Evolutionary conservation across 495 filamentous ascomycete species (phyloP), one percentile per base, ranked within the genome.

Genomic region (Podospora bellae-mahoneyi): DNA sequence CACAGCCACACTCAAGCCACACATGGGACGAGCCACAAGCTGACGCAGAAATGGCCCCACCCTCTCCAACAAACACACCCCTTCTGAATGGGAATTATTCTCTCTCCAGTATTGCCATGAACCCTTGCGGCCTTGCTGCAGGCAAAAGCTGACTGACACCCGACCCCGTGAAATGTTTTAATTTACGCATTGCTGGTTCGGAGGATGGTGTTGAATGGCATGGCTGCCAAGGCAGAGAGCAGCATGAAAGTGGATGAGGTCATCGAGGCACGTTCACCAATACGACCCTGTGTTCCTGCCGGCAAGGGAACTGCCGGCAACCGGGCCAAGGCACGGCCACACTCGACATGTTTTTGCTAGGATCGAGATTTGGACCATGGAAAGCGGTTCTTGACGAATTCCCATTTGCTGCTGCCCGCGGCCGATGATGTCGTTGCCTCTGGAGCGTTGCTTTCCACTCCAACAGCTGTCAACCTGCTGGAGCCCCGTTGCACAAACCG

Each of bases 401-500:
- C 61, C 32, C 32, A 63, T 63, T 63, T 32, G 61, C 61, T 63
- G n/a, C 61, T 32, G 20, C 16, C 27, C 18, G 10, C 34, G 19
- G 27, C 4, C 28, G 32, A 63, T 63, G 61, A 63, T 63, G 61
- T 63, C 61, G 61, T 63, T 63, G 61, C 61, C 30, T 32, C 30
- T 32, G 61, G 15, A 48, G 9, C 61, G 61, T 63, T 23, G 61
- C 30, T 63, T 63, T 44, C 32, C 7, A 4, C 30, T n/a, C 32
- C 30, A 32, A 63, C 27, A 20, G 19, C 28, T 61, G 19, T 61
- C 59, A 20, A 61, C 23, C 5, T 27, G 20, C 16, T 32, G 59
- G 27, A 58, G 55, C n/a, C 23, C 23, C 19, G n/a, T 20, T 18
- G n/a, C 55, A 58, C 55, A 58, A 58, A 58, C n/a, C 55, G n/a